Base-by-base conservation (phyloP, 495 filamentous ascomycete genomes). In the Lepidopterella palustris region DNA sequence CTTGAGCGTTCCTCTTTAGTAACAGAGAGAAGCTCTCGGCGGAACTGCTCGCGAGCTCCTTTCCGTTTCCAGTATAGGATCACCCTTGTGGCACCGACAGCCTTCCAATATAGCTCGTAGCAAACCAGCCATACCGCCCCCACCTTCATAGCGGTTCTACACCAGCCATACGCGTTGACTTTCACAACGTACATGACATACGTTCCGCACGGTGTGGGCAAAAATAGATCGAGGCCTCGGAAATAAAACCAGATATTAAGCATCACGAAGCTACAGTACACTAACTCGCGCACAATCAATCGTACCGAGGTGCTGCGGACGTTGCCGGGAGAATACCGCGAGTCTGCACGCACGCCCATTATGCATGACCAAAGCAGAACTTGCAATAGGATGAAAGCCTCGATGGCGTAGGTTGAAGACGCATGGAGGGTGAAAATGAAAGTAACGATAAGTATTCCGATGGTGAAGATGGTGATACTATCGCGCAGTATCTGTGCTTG, bases 311-410 rank as follows among this genome's bases (percentile, higher is more conserved):
- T 50, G 25, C 10, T 27, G 47, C 47, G 47, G 50, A 60, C 29
- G n/a, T 63, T 66, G 8, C 35, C 48, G 11, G 39, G 31, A 15
- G 20, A 21, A 39, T 64, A 64, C 32, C 53, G 58, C 2, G 55
- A 40, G 11, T 57, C 51, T 35, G 60, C 52, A 25, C 58, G 60
- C 0, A 70, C 53, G 27, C 62, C 63, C 21, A 23, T 63, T 1
- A 59, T 13, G 24, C 55, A 63, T 3, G 10, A 23, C 60, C 60
- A 63, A 5, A 31, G 11, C 25, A 63, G 29, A 24, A 72, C 64
- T 27, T 63, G 60, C 0, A 70, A 58, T 11, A 72, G 24, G 5
- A 72, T 62, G 53, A 65, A 71, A 3, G 48, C 60, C 45, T 71
- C 67, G 9, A 68, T 51, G 8, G 59, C 67, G 28, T 68, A 58